Base-by-base conservation (phyloP, 2,329 filamentous ascomycete genomes). In the Capronia coronata region DNA sequence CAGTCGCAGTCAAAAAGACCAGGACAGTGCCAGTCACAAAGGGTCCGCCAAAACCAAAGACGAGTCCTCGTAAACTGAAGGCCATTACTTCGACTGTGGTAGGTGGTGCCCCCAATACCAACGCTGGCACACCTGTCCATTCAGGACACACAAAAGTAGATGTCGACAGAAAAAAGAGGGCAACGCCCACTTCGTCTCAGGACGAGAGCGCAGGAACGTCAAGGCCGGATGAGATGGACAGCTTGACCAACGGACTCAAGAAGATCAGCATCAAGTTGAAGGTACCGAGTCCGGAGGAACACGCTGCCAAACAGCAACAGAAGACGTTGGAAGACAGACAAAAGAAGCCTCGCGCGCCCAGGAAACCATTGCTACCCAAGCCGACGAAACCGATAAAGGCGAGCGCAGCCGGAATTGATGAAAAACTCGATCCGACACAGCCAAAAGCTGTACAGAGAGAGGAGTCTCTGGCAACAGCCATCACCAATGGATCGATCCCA, bases 1-100 rank as follows among this genome's bases (percentile, higher is more conserved):
- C 68, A 40, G 65, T 81, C 8, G 68, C 73, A 8, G 70, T 77
- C 3, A 85, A 79, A 61, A 88, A 84, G 66, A 72, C 75, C 2
- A 76, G 83, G 44, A 71, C 70, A n/a, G 61, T 71, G 1, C 63
- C 67, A 1, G 64, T 72, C 10, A 56, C 69, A 8, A 75, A 71
- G 38, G 74, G 56, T 14, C 43, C 58, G 1, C 58, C 66, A 2
- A 73, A 68, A 48, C 58, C 63, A 29, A 57, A 62, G 14, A 56
- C 62, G 23, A 67, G 64, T 38, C 64, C 67, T 1, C 63, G 61
- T 48, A 71, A 67, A 50, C 63, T 65, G 4, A 57, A 49, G 46
- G 40, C 48, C 3, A 30, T 34, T 22, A 13, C 19, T 13, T 11
- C 16, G n/a, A 14, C 34, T 18, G 34, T 18, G n/a, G 9, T 14